phyloP scores from a whole-genome alignment of 148 eudicot species.

The Cornus controversa region DNA sequence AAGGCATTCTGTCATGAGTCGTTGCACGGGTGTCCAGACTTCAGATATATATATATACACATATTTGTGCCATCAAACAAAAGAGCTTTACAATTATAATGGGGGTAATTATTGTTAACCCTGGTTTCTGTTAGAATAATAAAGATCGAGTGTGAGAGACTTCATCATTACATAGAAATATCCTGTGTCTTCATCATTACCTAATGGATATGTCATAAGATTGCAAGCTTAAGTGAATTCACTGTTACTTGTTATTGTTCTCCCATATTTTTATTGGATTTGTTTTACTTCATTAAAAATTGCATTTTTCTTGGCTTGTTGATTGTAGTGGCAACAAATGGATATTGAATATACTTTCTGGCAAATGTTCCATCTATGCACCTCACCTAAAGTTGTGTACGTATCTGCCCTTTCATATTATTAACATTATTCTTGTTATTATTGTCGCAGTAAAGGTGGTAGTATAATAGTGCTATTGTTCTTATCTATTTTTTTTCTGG shows the following conservation, averaged over 20 bases:
- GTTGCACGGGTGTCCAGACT: too few relatives aligned
- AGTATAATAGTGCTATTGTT: neutral
- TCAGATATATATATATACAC: too few relatives aligned
- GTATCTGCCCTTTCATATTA: constrained; percentile 25
- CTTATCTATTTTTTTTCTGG: neutral
- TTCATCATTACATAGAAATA: neutral
- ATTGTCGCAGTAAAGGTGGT: neutral
- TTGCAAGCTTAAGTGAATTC: constrained; percentile 5
- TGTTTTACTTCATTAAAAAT: neutral
- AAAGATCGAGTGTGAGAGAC: too few relatives aligned
- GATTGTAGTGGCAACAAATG: constrained; percentile 98
- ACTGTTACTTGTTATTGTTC: neutral
- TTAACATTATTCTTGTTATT: constrained; percentile 12
- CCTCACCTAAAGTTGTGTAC: constrained; percentile 84
- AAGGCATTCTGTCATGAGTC: too few relatives aligned
- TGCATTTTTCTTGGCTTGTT: constrained; percentile 17
- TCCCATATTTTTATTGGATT: neutral
- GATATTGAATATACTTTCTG: constrained; percentile 96
- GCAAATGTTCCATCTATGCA: constrained; percentile 95
- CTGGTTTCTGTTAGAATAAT: too few relatives aligned
- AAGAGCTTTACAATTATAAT: too few relatives aligned
- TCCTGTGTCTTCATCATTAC: neutral
- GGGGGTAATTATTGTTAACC: too few relatives aligned
- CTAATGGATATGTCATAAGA: neutral
- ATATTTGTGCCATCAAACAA: too few relatives aligned